A percentile compares a stretch with the other conserved stretches of the same genome.
phyloP scores from a whole-genome alignment of 225 moss, liverwort and hornwort species.

The Rhytidiadelphus loreus region DNA sequence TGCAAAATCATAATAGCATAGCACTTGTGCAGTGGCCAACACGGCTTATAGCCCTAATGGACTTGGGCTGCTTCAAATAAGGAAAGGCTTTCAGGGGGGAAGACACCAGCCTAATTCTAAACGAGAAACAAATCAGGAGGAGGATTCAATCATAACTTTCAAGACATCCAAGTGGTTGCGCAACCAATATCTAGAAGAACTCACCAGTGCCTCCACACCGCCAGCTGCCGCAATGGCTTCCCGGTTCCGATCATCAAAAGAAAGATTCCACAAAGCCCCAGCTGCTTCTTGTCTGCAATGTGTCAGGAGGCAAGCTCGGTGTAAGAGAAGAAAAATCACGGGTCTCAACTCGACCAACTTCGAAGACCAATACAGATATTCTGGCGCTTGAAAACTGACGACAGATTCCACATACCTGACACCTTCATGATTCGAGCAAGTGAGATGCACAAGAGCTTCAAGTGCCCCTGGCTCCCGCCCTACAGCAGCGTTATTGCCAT shows the following conservation, averaged over 20 bases:
- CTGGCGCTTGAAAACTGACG: neutral
- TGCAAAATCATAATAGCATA: neutral
- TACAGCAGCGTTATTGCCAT: slow-evolving; percentile 95
- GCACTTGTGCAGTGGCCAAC: neutral
- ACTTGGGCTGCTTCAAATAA: too few relatives aligned
- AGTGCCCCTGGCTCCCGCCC: slow-evolving; percentile 78
- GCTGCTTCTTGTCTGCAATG: slow-evolving; percentile 85
- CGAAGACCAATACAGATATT: neutral
- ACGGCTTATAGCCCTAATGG: neutral
- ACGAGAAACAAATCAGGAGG: neutral
- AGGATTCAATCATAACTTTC: neutral
- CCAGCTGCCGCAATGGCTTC: slow-evolving; percentile 90
- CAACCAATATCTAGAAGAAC: neutral
- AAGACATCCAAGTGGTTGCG: neutral
- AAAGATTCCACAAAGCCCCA: slow-evolving; percentile 93
- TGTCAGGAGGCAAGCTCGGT: neutral
- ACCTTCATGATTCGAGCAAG: slow-evolving; percentile 86
- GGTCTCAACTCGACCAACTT: neutral
- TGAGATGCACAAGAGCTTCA: slow-evolving; percentile 89
- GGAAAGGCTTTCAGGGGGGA: neutral
- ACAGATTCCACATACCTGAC: slow-evolving; percentile 49
- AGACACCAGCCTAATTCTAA: neutral
- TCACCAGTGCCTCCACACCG: slow-evolving; percentile 87
- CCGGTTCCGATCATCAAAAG: slow-evolving; percentile 92
- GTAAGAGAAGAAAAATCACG: neutral